Evolutionary conservation across 179 eudicot species (phyloP), one percentile per base, ranked within the genome.

Genomic region (Beta corolliflora): DNA sequence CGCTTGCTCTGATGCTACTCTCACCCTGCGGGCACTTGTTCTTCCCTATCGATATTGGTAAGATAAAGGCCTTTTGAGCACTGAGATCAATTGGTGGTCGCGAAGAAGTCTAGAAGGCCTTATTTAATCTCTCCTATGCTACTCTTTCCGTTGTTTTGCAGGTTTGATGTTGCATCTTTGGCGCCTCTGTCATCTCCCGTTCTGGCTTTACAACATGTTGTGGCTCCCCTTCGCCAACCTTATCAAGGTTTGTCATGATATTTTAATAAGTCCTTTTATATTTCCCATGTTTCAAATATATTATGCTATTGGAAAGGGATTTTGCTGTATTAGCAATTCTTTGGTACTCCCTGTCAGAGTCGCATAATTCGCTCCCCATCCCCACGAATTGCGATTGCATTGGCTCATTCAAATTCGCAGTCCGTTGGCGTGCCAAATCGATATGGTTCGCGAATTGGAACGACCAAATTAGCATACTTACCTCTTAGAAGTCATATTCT

Each of bases 1-100:
- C 84, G 91, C 99, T 76, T 94, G 92, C 88, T 96, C 99, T 85
- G 99, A 96, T 91, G 99, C 98, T 70, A 93, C 98, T 65, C 87
- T 96, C 79, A 85, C 91, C 59, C 85, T 96, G 76, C 93, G 98
- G 84, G 99, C 99, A 67, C 93, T 96, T 80, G 86, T 96, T 81
- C 85, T 96, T 86, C 99, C 98, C n/a, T 86, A 86, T 86, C 93
- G 94, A 48, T 92, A 89, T 75, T 96, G 99, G 99, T 94, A 91
- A 60, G 87, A 60, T 72, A 48, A 36, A 71, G 13, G 55, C 75
- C 75, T 66, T 77, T 44, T 73, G 68, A 50, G 19, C 58, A 25
- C 8, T 82, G 4, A 75, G 12, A 45, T 68, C 65, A 16, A 9
- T 21, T 65, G 14, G n/a, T 54, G 45, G 48, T 21, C 72, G 65